Percentiles rank a stretch among this genome's conserved stretches.
These are phyloP conservation scores for Lactuca sativa DNA, from an alignment of 129 eudicot genomes.

Conservation along the genomic window DNA sequence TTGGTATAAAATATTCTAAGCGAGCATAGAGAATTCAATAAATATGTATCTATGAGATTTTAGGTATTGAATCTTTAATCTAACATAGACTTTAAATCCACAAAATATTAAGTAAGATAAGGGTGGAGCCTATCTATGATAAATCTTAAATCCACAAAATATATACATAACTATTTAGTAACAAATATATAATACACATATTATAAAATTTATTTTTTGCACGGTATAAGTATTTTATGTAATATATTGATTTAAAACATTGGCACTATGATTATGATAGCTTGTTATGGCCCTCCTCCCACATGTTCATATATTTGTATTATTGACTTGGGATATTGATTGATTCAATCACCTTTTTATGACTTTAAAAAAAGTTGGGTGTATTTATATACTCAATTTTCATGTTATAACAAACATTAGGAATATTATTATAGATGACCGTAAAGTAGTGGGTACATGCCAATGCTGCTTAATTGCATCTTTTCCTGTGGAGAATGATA, in stretches of 20 bases:
- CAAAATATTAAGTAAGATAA: no score
- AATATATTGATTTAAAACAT: no score
- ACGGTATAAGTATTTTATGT: background rate
- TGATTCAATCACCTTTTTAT: constrained; percentile 35
- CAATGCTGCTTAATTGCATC: constrained; percentile 27
- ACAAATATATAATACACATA: background rate
- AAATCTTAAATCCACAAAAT: no score
- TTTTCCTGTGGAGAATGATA: constrained; percentile 18
- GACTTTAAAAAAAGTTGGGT: constrained; percentile 33
- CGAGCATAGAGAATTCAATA: no score
- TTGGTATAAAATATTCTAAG: no score
- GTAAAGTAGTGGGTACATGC: constrained; percentile 24
- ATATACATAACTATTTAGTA: background rate
- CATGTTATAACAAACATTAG: constrained; percentile 33
- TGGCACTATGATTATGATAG: background rate
- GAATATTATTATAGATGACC: constrained; percentile 25
- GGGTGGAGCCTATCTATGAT: no score
- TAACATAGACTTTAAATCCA: no score
- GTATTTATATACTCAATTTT: constrained; percentile 22
- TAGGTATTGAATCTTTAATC: no score
- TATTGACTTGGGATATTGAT: constrained; percentile 31
- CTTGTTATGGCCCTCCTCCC: constrained; percentile 21
- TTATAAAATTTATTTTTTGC: no score
- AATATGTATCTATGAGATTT: no score
- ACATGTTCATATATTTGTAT: constrained; percentile 30